Percentiles rank a stretch among this genome's conserved stretches.
Conservation (phyloP, 31 red algal species). For the Odonthalia washingtoniensis region DNA sequence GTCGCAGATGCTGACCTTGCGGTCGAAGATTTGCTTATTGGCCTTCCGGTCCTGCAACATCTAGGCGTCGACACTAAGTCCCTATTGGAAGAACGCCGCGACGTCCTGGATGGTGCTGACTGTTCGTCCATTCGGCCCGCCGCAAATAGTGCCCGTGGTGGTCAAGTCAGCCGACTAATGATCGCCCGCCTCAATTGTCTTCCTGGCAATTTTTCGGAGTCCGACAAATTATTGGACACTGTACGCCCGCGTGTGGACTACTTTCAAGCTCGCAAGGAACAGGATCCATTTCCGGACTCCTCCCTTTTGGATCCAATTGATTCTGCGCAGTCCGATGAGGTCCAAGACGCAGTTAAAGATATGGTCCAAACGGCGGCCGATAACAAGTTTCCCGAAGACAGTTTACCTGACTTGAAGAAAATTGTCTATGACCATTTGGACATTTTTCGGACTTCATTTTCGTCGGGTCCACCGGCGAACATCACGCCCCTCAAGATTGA, state of each 20-base stretch:
- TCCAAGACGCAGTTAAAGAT: neutral
- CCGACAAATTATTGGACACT: neutral
- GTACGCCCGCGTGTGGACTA: neutral
- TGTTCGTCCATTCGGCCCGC: neutral
- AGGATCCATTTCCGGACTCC: no score
- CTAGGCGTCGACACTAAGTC: neutral
- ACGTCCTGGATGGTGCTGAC: neutral
- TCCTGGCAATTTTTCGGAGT: neutral
- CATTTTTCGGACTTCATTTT: slow-evolving; percentile 30
- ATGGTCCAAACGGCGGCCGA: neutral
- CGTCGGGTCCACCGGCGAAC: neutral
- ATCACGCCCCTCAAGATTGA: neutral
- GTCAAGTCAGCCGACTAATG: slow-evolving; percentile 19
- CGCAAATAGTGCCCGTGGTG: neutral
- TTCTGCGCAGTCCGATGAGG: neutral
- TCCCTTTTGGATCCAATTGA: no score
- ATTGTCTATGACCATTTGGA: neutral
- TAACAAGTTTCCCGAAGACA: slow-evolving; percentile 1
- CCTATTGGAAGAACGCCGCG: neutral
- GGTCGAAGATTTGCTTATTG: neutral
- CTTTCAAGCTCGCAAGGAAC: neutral
- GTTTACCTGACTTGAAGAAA: neutral
- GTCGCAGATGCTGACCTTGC: neutral
- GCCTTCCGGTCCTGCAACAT: neutral
- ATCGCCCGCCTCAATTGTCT: neutral